Conservation (phyloP, 2,329 filamentous ascomycete genomes). For the Xylaria sp. region DNA sequence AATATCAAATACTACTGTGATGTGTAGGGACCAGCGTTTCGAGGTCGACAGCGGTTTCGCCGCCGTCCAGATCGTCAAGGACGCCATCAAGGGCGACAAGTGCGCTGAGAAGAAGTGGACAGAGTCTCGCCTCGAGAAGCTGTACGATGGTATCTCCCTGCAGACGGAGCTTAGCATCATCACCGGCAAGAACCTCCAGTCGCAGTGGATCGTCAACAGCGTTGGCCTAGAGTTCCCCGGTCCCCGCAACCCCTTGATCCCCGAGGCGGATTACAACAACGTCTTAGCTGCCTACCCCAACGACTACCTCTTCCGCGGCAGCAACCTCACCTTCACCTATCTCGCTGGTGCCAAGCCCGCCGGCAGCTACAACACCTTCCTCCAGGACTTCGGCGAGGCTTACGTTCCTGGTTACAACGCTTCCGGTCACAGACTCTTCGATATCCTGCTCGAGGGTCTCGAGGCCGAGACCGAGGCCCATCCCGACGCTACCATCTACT, state of each 20-base stretch:
- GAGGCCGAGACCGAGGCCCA: neutral
- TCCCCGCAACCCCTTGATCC: conserved; percentile 1
- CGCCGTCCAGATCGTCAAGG: conserved; percentile 8
- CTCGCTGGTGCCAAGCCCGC: conserved; percentile 13
- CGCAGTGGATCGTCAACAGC: conserved; percentile 8
- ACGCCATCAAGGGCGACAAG: neutral
- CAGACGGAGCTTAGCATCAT: conserved; percentile 1
- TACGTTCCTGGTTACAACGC: neutral
- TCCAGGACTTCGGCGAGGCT: conserved; percentile 10
- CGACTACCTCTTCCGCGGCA: conserved; percentile 13
- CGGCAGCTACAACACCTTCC: conserved; percentile 17
- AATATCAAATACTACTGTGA: neutral
- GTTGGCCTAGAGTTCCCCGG: conserved; percentile 17
- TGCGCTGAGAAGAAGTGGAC: conserved; percentile 1
- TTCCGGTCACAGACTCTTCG: neutral
- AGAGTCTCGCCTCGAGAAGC: conserved; percentile 1
- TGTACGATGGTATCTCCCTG: conserved; percentile 20
- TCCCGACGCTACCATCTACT: neutral
- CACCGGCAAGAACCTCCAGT: conserved; percentile 6
- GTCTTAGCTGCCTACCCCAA: conserved; percentile 13
- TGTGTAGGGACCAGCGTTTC: conserved; percentile 2
- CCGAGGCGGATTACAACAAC: conserved; percentile 9
- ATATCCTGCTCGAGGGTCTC: neutral
- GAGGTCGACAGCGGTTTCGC: conserved; percentile 10
- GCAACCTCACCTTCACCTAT: conserved; percentile 21